Evolutionary conservation across 805 yeast genomes (phyloP).

Genomic region (Barnettozyma vustinii): DNA sequence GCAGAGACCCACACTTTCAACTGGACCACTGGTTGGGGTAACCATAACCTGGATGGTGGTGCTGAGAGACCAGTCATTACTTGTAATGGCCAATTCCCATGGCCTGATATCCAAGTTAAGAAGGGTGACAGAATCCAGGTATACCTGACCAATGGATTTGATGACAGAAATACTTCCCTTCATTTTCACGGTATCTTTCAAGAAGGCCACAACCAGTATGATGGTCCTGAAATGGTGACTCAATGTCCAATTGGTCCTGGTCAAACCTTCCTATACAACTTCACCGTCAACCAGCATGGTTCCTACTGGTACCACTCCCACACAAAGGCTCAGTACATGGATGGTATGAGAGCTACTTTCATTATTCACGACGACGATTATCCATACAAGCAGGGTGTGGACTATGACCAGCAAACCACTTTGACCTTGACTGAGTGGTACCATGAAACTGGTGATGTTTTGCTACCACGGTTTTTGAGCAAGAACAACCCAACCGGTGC

Average conservation of each 20-base stretch:
- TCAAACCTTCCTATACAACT: conserved; percentile 35
- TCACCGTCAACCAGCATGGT: conserved; percentile 40
- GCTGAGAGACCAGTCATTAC: conserved; percentile 48
- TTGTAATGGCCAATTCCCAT: conserved; percentile 51
- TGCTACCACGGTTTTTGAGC: conserved; percentile 53
- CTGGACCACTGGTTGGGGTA: conserved; percentile 33
- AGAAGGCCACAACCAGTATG: conserved; percentile 41
- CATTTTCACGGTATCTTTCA: conserved; percentile 51
- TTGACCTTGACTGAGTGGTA: conserved; percentile 84
- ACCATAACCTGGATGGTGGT: conserved; percentile 54
- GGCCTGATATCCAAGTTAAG: conserved; percentile 39
- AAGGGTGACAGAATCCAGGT: conserved; percentile 39
- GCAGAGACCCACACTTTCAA: conserved; percentile 26
- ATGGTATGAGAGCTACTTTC: conserved; percentile 45
- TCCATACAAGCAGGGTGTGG: conserved; percentile 43
- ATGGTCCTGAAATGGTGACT: conserved; percentile 45
- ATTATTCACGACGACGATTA: conserved; percentile 57
- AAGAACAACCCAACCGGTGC: conserved; percentile 94
- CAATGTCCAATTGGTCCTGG: conserved; percentile 46
- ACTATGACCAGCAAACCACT: conserved; percentile 74
- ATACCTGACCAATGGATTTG: conserved; percentile 32
- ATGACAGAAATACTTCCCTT: conserved; percentile 42
- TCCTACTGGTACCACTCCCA: conserved; percentile 57
- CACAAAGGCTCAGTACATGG: conserved; percentile 39
- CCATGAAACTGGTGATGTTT: conserved; percentile 49